Base-by-base conservation (phyloP, 1,284 basidiomycete genomes). In the Porodaedalea pini region DNA sequence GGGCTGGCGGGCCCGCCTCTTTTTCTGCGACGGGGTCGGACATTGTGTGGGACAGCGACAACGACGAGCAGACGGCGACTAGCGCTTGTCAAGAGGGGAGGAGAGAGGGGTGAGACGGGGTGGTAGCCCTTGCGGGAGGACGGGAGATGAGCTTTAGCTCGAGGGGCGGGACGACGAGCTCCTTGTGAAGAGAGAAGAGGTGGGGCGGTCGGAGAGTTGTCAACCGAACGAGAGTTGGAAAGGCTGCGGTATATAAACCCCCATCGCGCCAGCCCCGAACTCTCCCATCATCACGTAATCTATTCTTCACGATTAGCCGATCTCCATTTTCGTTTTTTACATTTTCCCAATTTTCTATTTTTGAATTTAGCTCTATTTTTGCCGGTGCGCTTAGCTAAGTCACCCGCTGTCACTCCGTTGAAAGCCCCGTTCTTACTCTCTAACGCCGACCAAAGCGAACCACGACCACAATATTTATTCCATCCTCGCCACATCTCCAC, bases 1-100 rank as follows among this genome's bases (percentile, higher is more conserved):
- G 72, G 51, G 78, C 73, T 11, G 69, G 70, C 56, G 82, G 81
- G 54, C 82, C 82, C 37, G 82, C 79, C 74, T 80, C 83, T 77
- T 85, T 85, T 75, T 81, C 80, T 65, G 78, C 73, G 73, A 77
- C 75, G 56, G 73, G 69, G 56, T 70, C 70, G 59, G 74, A 72
- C 74, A 76, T 75, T 61, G 57, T 34, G 37, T 49, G 43, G n/a
- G 29, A 13, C 31, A 15, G 43, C 10, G 41, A 47, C 13, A 23
- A 55, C 27, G 15, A 21, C n/a, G 49, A 56, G 50, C 43, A 45
- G 51, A 55, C 44, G 43, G 58, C 52, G 54, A 56, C 53, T 51
- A 55, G 34, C 43, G 41, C 54, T 48, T 37, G 56, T 25, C 25
- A 31, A 41, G 32, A 56, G 48, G 57, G 21, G 50, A 37, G 31